These are phyloP conservation scores for Penicillium cosmopolitanum DNA, from an alignment of 495 filamentous ascomycete species.

Conservation along the genomic window DNA sequence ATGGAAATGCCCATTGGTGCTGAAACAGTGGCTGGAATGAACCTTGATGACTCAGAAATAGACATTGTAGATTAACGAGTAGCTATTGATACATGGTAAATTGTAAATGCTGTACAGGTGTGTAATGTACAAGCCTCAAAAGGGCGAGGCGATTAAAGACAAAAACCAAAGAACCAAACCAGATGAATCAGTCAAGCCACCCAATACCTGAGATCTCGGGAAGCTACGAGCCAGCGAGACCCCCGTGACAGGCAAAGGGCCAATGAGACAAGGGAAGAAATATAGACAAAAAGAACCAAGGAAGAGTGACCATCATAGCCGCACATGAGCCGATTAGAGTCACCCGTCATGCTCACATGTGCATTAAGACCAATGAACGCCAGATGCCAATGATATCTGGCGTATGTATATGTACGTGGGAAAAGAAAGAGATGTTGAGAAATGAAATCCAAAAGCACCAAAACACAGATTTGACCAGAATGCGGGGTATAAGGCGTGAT, in stretches of 20 bases:
- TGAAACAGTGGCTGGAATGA: background rate
- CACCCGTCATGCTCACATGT: slow-evolving; percentile 19
- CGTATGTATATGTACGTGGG: slow-evolving; percentile 13
- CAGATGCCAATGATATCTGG: slow-evolving; percentile 4
- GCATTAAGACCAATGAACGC: slow-evolving; percentile 14
- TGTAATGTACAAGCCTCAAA: slow-evolving; percentile 19
- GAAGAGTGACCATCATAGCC: slow-evolving; percentile 5
- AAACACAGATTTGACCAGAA: slow-evolving; percentile 21
- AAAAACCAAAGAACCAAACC: slow-evolving; percentile 1
- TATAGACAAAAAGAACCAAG: slow-evolving; percentile 1
- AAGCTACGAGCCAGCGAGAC: slow-evolving; percentile 6
- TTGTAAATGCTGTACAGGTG: slow-evolving; percentile 20
- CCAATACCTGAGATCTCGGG: background rate
- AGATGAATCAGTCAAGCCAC: background rate
- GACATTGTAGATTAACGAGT: slow-evolving; percentile 11
- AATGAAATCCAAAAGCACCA: slow-evolving; percentile 17
- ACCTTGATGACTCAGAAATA: background rate
- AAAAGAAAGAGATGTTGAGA: slow-evolving; percentile 13
- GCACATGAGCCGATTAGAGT: slow-evolving; percentile 7
- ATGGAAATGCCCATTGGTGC: too few species aligned
- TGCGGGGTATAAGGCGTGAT: slow-evolving; percentile 36
- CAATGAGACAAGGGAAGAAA: background rate
- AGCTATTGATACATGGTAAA: slow-evolving; percentile 11
- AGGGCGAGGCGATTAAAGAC: background rate
- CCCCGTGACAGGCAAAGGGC: background rate